Percentiles rank a stretch among this genome's conserved stretches.
These are phyloP conservation scores for Caryopteris hybrid DNA, from an alignment of 305 asterid species.

Conservation along the genomic window DNA sequence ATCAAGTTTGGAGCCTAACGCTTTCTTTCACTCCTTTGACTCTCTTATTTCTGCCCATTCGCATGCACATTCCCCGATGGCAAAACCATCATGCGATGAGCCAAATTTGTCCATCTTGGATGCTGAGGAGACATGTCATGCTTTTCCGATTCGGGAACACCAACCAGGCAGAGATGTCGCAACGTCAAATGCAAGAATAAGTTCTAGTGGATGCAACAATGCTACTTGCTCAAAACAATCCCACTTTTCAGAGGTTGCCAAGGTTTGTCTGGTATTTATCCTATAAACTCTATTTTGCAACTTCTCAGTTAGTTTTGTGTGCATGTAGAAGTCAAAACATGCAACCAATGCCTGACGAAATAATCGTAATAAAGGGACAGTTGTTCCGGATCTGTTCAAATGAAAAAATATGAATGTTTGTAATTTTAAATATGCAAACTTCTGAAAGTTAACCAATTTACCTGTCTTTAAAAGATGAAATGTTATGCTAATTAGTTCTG, in stretches of 20 bases:
- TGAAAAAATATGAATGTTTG: background rate
- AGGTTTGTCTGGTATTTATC: slow-evolving; percentile 34
- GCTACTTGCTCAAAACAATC: slow-evolving; percentile 28
- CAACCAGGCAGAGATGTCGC: slow-evolving; percentile 30
- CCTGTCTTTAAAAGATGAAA: background rate
- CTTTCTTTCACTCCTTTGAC: slow-evolving; percentile 35
- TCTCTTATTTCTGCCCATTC: slow-evolving; percentile 35
- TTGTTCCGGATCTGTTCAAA: background rate
- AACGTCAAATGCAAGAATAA: slow-evolving; percentile 20
- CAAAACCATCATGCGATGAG: slow-evolving; percentile 36
- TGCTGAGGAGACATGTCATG: slow-evolving; percentile 94
- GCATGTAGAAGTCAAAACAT: background rate
- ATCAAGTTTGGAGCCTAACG: slow-evolving; percentile 29
- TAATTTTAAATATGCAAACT: background rate
- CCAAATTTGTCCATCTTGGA: slow-evolving; percentile 62
- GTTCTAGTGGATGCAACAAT: slow-evolving; percentile 18
- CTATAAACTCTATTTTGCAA: background rate
- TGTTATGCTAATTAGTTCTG: background rate
- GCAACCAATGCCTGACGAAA: background rate
- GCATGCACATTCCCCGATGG: slow-evolving; percentile 26
- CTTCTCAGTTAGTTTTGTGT: background rate
- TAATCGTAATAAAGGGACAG: no score
- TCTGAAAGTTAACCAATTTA: background rate
- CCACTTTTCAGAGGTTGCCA: slow-evolving; percentile 27
- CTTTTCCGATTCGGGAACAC: slow-evolving; percentile 48